phyloP scores from a whole-genome alignment of 163 green algal genomes.

The Prototheca wickerhamii region DNA sequence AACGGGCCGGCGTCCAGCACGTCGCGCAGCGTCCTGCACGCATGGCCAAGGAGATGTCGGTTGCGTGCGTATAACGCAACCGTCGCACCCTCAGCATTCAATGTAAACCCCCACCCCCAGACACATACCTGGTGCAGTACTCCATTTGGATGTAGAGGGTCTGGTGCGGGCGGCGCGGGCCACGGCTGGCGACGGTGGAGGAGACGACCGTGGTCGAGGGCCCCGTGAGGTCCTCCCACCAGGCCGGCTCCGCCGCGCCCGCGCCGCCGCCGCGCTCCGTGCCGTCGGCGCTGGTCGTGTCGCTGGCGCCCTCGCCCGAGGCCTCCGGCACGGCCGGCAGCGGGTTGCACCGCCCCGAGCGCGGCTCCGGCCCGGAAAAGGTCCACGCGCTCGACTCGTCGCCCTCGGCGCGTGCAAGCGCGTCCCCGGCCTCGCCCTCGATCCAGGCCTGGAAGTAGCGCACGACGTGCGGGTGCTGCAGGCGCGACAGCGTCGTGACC shows the following conservation, averaged over 20 bases:
- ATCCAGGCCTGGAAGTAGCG: slow-evolving; percentile 79
- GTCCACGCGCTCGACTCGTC: neutral
- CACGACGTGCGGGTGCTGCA: slow-evolving; percentile 87
- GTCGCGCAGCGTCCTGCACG: slow-evolving; percentile 52
- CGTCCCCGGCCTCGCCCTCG: neutral
- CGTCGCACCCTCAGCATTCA: too few relatives aligned
- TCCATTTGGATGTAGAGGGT: slow-evolving; percentile 72
- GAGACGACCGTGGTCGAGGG: neutral
- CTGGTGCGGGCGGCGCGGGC: slow-evolving; percentile 21
- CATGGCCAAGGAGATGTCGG: too few relatives aligned
- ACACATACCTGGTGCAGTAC: slow-evolving; percentile 12
- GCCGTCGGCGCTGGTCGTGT: neutral
- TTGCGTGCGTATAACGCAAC: neutral
- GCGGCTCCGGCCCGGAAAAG: neutral
- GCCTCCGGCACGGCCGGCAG: neutral
- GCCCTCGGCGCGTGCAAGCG: neutral
- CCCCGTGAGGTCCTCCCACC: neutral
- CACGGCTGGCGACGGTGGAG: neutral
- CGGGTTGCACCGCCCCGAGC: too few relatives aligned
- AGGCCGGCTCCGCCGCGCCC: neutral
- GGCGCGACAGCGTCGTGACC: slow-evolving; percentile 74
- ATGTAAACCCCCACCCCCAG: too few relatives aligned
- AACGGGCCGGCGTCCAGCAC: slow-evolving; percentile 32
- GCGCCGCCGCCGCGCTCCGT: neutral
- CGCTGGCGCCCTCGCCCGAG: neutral